Conservation (phyloP, 2,329 filamentous ascomycete genomes). For the Epichloe brachyelytri region DNA sequence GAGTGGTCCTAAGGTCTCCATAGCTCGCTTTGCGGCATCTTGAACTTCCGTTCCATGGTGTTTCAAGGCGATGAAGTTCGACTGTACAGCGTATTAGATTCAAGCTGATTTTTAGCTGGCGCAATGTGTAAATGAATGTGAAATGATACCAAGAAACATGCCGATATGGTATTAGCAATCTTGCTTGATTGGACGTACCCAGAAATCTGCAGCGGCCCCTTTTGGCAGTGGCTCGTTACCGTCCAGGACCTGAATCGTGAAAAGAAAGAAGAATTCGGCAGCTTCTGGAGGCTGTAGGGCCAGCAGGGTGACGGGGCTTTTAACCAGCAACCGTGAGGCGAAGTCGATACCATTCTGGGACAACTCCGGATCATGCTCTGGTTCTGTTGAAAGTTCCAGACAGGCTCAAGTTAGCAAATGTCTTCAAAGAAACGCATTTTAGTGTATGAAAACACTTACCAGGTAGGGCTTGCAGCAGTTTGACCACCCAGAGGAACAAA, state of each 20-base stretch:
- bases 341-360: slow-evolving; percentile 65
- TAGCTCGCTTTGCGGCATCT: slow-evolving; percentile 32
- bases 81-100: slow-evolving; percentile 22
- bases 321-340: slow-evolving; percentile 48
- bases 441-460: slow-evolving; percentile 23
- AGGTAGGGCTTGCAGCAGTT: slow-evolving; percentile 48
- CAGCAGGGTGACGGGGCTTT: slow-evolving; percentile 49
- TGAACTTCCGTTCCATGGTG: slow-evolving; percentile 29
- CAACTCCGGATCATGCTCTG: slow-evolving; percentile 60
- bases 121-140: neutral
- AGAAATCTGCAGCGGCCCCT: slow-evolving; percentile 59
- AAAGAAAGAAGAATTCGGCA: slow-evolving; percentile 56
- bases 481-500: slow-evolving; percentile 49
- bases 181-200: slow-evolving; percentile 38
- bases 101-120: neutral
- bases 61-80: slow-evolving; percentile 37
- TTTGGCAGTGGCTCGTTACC: slow-evolving; percentile 66
- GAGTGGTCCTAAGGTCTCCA: slow-evolving; percentile 47
- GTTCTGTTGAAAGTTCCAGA: slow-evolving; percentile 30
- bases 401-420: neutral
- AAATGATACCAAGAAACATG: neutral
- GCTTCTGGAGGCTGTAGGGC: slow-evolving; percentile 39
- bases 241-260: slow-evolving; percentile 56
- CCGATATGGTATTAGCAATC: neutral
- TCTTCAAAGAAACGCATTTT: neutral